Base-by-base conservation (phyloP, 768 basidiomycete genomes). In the Boletus sp. region DNA sequence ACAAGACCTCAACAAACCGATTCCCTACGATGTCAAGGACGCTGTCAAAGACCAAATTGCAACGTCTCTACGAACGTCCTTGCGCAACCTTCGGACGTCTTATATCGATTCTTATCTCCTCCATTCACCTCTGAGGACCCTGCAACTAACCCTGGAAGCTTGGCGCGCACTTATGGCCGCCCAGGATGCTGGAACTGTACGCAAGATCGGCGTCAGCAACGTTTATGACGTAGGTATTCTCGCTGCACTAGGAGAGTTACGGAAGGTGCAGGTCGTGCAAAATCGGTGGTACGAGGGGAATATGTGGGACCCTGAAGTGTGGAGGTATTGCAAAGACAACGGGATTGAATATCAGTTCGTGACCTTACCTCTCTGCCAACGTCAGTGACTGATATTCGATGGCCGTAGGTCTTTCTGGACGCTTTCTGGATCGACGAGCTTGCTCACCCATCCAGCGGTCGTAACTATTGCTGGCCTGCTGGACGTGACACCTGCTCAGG, bases 241-340 rank as follows among this genome's bases (percentile, higher is more conserved):
- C 14, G 70, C 75, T 30, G 77, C 78, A 15, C 70, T 92, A 44
- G 78, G 77, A 37, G 73, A 77, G 17, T 75, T 80, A 61, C 75
- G 84, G 52, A 78, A 81, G 57, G 81, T 89, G 5, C 80, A 89
- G 55, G 82, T 92, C 32, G 89, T 94, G 15, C 92, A 92, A 69
- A 90, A 92, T 69, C 76, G 92, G 48, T 95, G 92, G 91, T 88
- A 85, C 63, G 85, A 91, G 67, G 85, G 83, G 6, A 94, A 92
- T 57, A 76, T 72, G 5, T 94, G 89, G 87, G 90, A 92, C 65
- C 74, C 73, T 51, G 77, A 78, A 1, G 85, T 92, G 5, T 77
- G 84, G 60, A 72, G 73, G 37, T 87, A 87, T 61, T 94, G 92
- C 67, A 78, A 73, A 61, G 72, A 78, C 52, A 75, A 86, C 49